Percentiles rank a stretch among this genome's conserved stretches.
phyloP scores from a whole-genome alignment of 2,329 filamentous ascomycete species.

The Aspergillus puulaauensis region DNA sequence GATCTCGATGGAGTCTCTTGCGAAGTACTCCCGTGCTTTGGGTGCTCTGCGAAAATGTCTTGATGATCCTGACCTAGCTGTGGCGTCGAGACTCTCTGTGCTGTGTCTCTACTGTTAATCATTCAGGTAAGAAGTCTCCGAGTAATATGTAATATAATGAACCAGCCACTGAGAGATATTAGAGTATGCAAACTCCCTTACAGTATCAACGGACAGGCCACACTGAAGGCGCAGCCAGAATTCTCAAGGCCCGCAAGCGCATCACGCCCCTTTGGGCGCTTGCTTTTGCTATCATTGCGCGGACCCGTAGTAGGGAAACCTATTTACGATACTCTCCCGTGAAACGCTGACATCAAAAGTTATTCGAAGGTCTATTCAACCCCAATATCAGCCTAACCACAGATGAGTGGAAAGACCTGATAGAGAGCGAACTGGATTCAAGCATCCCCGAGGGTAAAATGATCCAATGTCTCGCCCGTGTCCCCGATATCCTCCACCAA shows the following conservation, averaged over 20 bases:
- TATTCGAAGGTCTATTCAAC: constrained; percentile 39
- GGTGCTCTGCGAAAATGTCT: constrained; percentile 28
- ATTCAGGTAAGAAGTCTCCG: constrained; percentile 20
- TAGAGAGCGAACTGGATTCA: constrained; percentile 30
- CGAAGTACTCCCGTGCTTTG: constrained; percentile 33
- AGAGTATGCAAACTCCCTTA: neutral
- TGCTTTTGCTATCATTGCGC: constrained; percentile 34
- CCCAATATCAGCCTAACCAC: constrained; percentile 30
- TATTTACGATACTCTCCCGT: too few relatives aligned
- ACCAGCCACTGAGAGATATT: neutral
- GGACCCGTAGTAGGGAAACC: constrained; percentile 37
- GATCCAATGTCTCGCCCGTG: constrained; percentile 29
- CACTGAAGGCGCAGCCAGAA: constrained; percentile 34
- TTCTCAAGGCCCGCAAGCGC: constrained; percentile 34
- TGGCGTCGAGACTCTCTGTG: constrained; percentile 34
- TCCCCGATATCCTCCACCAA: constrained; percentile 31
- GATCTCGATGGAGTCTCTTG: constrained; percentile 13
- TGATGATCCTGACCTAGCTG: constrained; percentile 32
- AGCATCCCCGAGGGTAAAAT: constrained; percentile 29
- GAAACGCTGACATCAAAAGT: constrained; percentile 13
- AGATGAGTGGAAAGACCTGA: constrained; percentile 35
- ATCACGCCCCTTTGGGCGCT: constrained; percentile 34
- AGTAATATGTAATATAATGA: neutral
- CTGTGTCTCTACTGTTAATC: constrained; percentile 37
- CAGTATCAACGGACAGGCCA: constrained; percentile 24